A percentile compares a stretch with the other conserved stretches of the same genome.
Evolutionary conservation across 2,329 filamentous ascomycete genomes (phyloP).

Genomic region (Stachybotrys chlorohalonatus): DNA sequence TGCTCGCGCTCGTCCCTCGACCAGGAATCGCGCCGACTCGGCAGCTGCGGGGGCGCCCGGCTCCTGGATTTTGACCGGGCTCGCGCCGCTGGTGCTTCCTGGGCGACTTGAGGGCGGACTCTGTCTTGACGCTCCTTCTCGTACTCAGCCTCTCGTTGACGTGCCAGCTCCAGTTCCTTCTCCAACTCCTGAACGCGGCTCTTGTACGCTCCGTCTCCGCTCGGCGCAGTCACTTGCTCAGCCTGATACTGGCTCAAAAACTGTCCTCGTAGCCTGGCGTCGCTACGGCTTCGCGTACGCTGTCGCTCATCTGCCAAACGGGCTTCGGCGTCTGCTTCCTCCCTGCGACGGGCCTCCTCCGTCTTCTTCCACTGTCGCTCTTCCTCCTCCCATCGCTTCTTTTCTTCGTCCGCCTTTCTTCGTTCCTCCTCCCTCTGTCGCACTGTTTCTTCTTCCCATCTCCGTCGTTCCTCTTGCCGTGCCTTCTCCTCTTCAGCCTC

Average conservation of each 20-base stretch:
- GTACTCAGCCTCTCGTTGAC: slow-evolving; percentile 55
- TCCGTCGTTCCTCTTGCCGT: slow-evolving; percentile 52
- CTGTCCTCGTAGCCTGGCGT: slow-evolving; percentile 68
- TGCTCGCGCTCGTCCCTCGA: slow-evolving; percentile 55
- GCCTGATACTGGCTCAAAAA: slow-evolving; percentile 81
- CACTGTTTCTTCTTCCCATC: slow-evolving; percentile 57
- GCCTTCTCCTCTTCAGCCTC: slow-evolving; percentile 54
- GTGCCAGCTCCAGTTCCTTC: slow-evolving; percentile 53
- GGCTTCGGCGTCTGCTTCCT: slow-evolving; percentile 66
- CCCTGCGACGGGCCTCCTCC: slow-evolving; percentile 60
- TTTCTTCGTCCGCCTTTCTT: slow-evolving; percentile 55
- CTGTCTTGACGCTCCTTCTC: slow-evolving; percentile 47
- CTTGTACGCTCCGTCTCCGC: slow-evolving; percentile 38
- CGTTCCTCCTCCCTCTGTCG: slow-evolving; percentile 52
- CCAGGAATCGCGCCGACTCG: slow-evolving; percentile 53
- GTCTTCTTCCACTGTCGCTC: slow-evolving; percentile 69
- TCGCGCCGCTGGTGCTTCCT: slow-evolving; percentile 5
- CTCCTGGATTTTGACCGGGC: slow-evolving; percentile 12
- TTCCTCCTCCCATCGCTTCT: slow-evolving; percentile 67
- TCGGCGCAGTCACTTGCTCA: slow-evolving; percentile 35
- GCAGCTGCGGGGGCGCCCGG: slow-evolving; percentile 16
- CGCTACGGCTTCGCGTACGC: slow-evolving; percentile 51
- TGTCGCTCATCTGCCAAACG: slow-evolving; percentile 58
- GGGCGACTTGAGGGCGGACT: slow-evolving; percentile 19
- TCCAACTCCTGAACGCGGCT: slow-evolving; percentile 74